These are phyloP conservation scores for Leccinum uliginosum DNA, from an alignment of 768 basidiomycete genomes.

Conservation along the genomic window DNA sequence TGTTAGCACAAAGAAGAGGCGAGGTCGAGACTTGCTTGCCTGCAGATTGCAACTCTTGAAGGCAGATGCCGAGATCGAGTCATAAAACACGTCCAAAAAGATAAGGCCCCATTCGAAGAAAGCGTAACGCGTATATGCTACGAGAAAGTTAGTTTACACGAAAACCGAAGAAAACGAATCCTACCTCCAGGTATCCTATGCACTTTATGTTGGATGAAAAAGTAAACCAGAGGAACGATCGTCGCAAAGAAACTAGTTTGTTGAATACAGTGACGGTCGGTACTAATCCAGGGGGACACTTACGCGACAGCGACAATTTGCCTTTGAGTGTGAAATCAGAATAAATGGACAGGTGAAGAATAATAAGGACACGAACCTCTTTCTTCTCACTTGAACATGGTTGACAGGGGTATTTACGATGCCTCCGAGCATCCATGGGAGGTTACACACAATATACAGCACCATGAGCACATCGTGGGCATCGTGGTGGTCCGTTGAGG, in stretches of 20 bases:
- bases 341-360: not conserved
- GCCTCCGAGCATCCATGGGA: conserved; percentile 87
- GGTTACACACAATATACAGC: conserved; percentile 72
- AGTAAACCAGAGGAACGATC: conserved; percentile 73
- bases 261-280: conserved; percentile 8
- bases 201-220: conserved; percentile 84
- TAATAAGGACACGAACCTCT: conserved; percentile 40
- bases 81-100: conserved; percentile 65
- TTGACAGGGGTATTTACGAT: conserved; percentile 48
- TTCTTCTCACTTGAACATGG: conserved; percentile 39
- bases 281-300: not conserved
- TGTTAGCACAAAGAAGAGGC: not conserved
- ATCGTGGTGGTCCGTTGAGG: conserved; percentile 79
- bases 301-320: conserved; percentile 50
- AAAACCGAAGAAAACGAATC: conserved; percentile 12
- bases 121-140: conserved; percentile 82
- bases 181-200: conserved; percentile 72
- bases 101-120: conserved; percentile 89
- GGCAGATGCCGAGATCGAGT: conserved; percentile 61
- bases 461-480: conserved; percentile 88
- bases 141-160: not conserved
- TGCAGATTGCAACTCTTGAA: conserved; percentile 51
- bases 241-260: conserved; percentile 60
- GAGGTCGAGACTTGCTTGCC: conserved; percentile 31
- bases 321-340: conserved; percentile 31